These are phyloP conservation scores for Alternaria consortialis DNA, from an alignment of 2,329 filamentous ascomycete genomes.

Conservation along the genomic window DNA sequence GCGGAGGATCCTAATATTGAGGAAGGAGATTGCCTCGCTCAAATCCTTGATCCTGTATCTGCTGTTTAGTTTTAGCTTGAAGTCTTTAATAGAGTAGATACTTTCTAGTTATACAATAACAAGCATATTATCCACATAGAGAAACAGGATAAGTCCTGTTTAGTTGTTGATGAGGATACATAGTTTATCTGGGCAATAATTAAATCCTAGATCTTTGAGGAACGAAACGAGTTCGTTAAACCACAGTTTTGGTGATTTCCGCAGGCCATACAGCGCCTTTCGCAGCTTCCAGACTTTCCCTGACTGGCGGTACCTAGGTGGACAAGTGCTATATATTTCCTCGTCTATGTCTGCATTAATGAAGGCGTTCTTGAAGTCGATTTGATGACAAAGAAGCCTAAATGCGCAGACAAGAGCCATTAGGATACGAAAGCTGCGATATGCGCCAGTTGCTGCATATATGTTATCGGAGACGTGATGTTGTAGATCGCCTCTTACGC, in stretches of 20 bases:
- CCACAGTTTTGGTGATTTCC: constrained; percentile 17
- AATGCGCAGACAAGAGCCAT: constrained; percentile 15
- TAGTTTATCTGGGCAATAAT: no score
- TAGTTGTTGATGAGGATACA: no score
- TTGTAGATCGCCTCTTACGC: constrained; percentile 21
- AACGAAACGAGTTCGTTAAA: constrained; percentile 11
- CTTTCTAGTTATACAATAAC: no score
- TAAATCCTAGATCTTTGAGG: no score
- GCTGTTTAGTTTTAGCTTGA: constrained; percentile 4
- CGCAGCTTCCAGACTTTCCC: neutral
- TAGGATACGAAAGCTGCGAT: constrained; percentile 11
- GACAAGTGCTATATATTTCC: constrained; percentile 10
- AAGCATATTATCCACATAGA: no score
- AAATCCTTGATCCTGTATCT: constrained; percentile 18
- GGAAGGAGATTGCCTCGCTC: constrained; percentile 11
- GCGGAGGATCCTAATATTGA: constrained; percentile 11
- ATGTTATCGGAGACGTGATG: constrained; percentile 4
- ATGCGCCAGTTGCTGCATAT: constrained; percentile 16
- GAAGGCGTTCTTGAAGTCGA: constrained; percentile 20
- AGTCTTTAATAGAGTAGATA: no score
- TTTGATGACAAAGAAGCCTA: constrained; percentile 14
- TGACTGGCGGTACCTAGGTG: neutral
- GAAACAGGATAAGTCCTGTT: no score
- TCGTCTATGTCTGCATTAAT: constrained; percentile 16
- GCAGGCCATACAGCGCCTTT: constrained; percentile 16